Base-by-base conservation (phyloP, 129 eudicot genomes). In the Cynara cardunculus region DNA sequence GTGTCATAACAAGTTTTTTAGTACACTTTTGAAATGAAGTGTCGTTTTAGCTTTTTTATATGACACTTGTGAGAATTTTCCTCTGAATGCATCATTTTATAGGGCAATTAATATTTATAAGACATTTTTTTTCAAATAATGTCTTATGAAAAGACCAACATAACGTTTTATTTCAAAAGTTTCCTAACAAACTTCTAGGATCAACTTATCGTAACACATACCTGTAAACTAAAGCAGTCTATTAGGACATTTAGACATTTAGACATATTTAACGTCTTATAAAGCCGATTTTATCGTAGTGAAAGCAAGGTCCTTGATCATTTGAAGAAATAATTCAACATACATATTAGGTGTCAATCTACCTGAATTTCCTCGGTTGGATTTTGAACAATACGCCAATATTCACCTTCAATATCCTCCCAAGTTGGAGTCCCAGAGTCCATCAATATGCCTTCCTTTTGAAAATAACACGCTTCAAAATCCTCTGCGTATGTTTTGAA, bases 331-430 rank as follows among this genome's bases (percentile, higher is more conserved):
- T 21, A 25, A 18, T 2, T 14, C 77, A 16, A 19, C 18, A 69
- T 22, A 69, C 69, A 13, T 12, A 16, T 49, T 24, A 82, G 30
- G 25, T 73, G 34, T 59, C 25, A 28, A 77, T 37, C 71, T 76
- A 95, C 99, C 96, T 92, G 93, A 73, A 95, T 87, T 84, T 92
- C 91, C 25, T 89, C 93, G 37, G 85, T 89, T 66, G 99, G 97
- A 71, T 90, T 87, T 67, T 89, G 93, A 78, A 95, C 69, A 62
- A 90, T 90, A 76, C 97, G 88, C 94, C 97, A 83, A 82, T 95
- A 95, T 76, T 95, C 99, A 34, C 94, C 97, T 83, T 92, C 99
- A 39, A 95, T 74, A 62, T 72, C 72, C 69, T 80, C 88, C 71
- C 82, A 78, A 18, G 80, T 44, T n/a, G 89, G 91, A 53, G 34